Evolutionary conservation across 495 filamentous ascomycete genomes (phyloP), one percentile per base, ranked within the genome.

Genomic region (Trichoderma gamsii): DNA sequence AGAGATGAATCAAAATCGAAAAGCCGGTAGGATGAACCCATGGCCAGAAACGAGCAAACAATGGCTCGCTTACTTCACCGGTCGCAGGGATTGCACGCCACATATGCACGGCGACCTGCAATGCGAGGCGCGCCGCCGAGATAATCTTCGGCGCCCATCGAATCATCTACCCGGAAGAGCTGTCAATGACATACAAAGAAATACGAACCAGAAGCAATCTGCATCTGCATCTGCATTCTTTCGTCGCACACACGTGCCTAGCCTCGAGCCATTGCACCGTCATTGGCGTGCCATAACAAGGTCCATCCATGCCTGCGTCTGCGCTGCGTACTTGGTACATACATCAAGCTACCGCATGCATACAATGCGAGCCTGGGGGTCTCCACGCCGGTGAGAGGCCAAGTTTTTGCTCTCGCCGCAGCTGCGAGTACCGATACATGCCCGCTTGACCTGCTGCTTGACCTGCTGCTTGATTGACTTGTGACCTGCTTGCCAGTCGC

Each of bases 171-270:
- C 23, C 56, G 56, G 23, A 52, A 38, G 35, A 38, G 35, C 35
- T 38, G 35, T 38, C 35, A 38, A 38, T 38, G 35, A 38, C 35
- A 3, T 15, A 61, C 25, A 61, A 27, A 32, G 13, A 32, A 56
- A 56, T 56, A 56, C 51, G 56, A 27, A 32, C 23, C 56, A 18
- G n/a, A 49, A 61, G 16, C 12, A 61, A 29, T 21, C n/a, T 25
- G 27, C 23, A 61, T 61, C 56, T 61, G 56, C 56, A 61, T 61
- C 56, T 61, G 56, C 56, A 61, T 61, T 12, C 27, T 29, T n/a
- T 61, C 56, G 56, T 32, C 56, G 16, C 56, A 61, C 56, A 61
- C 56, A 61, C 56, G 56, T 61, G 56, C 25, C 11, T n/a, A 49
- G 18, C 44, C 44, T 46, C 12, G 43, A 46, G 43, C 44, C 44